phyloP scores from a whole-genome alignment of 192 early-diverging fungal genomes.

The Coemansia sp. region DNA sequence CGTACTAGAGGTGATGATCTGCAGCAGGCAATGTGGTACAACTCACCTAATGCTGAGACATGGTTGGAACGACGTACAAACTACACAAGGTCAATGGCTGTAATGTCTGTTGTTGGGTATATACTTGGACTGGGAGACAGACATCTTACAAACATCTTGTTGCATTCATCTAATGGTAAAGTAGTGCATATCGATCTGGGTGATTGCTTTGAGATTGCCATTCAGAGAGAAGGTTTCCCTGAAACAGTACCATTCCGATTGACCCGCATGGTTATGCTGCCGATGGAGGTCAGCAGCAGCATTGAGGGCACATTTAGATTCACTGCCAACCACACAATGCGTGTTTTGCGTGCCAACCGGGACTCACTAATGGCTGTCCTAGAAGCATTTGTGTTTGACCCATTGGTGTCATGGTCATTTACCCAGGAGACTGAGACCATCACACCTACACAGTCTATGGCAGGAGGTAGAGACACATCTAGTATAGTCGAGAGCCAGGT shows the following conservation, averaged over 20 bases:
- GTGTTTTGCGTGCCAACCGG: slow-evolving; percentile 90
- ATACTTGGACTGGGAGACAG: slow-evolving; percentile 96
- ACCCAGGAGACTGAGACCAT: slow-evolving; percentile 11
- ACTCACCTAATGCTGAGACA: slow-evolving; percentile 92
- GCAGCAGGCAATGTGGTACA: slow-evolving; percentile 91
- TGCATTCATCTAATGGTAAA: slow-evolving; percentile 85
- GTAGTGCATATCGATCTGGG: slow-evolving; percentile 98
- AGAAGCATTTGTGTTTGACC: slow-evolving; percentile 98
- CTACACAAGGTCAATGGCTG: slow-evolving; percentile 91
- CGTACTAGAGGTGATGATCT: slow-evolving; percentile 92
- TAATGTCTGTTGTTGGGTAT: slow-evolving; percentile 99
- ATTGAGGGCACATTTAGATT: slow-evolving; percentile 95
- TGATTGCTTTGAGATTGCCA: slow-evolving; percentile 96
- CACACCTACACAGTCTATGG: background rate
- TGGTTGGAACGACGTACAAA: slow-evolving; percentile 95
- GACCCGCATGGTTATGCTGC: slow-evolving; percentile 92
- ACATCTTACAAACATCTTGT: slow-evolving; percentile 95
- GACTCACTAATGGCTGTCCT: slow-evolving; percentile 97
- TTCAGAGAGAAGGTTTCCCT: slow-evolving; percentile 90
- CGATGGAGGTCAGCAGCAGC: slow-evolving; percentile 91
- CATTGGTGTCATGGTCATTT: slow-evolving; percentile 42
- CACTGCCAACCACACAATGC: slow-evolving; percentile 93
- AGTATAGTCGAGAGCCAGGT: slow-evolving; percentile 1
- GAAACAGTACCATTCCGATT: slow-evolving; percentile 96
- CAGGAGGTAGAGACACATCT: slow-evolving; percentile 1